phyloP scores from a whole-genome alignment of 495 filamentous ascomycete genomes.

The Pyronema omphalodes region DNA sequence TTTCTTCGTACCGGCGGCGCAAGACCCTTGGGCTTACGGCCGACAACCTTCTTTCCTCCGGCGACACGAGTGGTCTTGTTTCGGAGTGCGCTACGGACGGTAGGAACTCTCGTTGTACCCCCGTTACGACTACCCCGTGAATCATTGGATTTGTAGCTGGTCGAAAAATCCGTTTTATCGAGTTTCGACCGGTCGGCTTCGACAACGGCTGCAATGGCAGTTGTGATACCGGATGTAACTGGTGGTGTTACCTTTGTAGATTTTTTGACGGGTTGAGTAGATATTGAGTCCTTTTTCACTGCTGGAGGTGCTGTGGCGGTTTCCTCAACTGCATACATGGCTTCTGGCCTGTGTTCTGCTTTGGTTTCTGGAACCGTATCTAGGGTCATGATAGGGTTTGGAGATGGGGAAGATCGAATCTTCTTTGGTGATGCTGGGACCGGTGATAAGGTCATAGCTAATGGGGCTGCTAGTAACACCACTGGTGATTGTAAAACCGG shows the following conservation, averaged over 20 bases:
- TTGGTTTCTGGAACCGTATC: not conserved
- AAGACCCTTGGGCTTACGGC: not conserved
- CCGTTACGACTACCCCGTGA: not conserved
- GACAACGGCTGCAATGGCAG: too few species aligned
- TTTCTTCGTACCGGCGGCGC: not conserved
- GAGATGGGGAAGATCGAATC: not conserved
- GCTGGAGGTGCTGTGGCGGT: too few species aligned
- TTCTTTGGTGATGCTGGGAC: not conserved
- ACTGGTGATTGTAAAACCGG: conserved; percentile 7
- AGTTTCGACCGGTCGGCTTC: too few species aligned
- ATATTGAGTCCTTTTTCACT: too few species aligned
- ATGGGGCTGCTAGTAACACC: not conserved
- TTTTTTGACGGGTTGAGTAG: too few species aligned
- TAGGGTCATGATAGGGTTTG: not conserved
- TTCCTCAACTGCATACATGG: too few species aligned
- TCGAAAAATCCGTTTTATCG: not conserved
- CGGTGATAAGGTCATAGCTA: not conserved
- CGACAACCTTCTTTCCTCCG: not conserved
- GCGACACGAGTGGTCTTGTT: not conserved
- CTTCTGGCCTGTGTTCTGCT: not conserved
- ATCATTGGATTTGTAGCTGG: not conserved
- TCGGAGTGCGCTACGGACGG: not conserved
- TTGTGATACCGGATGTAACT: too few species aligned
- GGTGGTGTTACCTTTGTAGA: too few species aligned
- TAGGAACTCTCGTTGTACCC: not conserved